A percentile compares a stretch with the other conserved stretches of the same genome.
These are phyloP conservation scores for Pouteria glomerata DNA, from an alignment of 148 eudicot species.

Conservation along the genomic window DNA sequence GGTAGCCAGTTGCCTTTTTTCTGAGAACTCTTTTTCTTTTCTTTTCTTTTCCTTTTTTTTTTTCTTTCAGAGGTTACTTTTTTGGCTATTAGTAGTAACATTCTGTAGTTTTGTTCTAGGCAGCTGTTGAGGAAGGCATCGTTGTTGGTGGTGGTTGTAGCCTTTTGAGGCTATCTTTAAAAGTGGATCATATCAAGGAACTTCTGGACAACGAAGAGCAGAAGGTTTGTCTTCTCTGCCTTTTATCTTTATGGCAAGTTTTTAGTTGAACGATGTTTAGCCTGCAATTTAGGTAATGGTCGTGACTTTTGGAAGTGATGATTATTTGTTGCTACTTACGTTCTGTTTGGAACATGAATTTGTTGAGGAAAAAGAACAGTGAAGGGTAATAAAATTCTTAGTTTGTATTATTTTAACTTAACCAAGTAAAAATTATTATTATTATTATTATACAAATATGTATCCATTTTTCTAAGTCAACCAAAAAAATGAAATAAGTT, in stretches of 20 bases:
- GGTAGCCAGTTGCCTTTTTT: slow-evolving; percentile 29
- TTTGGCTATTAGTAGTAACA: background rate
- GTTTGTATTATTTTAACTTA: no score
- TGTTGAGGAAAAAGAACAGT: no score
- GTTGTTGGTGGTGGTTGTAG: slow-evolving; percentile 97
- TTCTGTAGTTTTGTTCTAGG: slow-evolving; percentile 34
- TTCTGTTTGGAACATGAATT: no score
- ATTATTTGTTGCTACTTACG: background rate
- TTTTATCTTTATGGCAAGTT: background rate
- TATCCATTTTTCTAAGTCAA: no score
- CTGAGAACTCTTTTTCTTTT: no score
- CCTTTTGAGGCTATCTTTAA: slow-evolving; percentile 72
- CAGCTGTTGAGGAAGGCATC: slow-evolving; percentile 93
- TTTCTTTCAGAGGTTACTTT: background rate
- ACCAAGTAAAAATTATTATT: no score
- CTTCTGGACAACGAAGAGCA: slow-evolving; percentile 85
- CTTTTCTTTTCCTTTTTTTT: no score
- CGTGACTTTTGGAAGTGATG: background rate
- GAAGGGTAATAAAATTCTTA: no score
- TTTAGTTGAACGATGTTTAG: background rate
- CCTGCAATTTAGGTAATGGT: background rate
- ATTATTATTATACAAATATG: no score
- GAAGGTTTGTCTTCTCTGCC: slow-evolving; percentile 29
- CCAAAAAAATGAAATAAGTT: no score
- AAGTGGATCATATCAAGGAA: slow-evolving; percentile 56